phyloP scores from a whole-genome alignment of 441 rosid species.

The Pelargonium fulgidum region DNA sequence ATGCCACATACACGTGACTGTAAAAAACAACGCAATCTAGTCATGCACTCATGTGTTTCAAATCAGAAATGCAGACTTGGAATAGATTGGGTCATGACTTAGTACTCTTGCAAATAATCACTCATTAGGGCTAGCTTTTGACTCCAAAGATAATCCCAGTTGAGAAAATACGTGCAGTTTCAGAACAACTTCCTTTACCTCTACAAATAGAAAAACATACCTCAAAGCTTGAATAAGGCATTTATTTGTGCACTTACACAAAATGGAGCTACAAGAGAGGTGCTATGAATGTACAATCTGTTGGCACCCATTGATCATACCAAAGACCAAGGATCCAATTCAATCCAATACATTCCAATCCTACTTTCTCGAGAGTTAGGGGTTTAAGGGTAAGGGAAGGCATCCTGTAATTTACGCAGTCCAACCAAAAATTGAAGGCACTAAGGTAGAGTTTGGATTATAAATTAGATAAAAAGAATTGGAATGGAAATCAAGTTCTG shows the following conservation, averaged over 20 bases:
- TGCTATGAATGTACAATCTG: background rate
- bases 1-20: background rate
- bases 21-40: background rate
- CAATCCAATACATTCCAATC: no score
- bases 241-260: background rate
- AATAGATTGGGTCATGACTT: background rate
- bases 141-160: no score
- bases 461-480: no score
- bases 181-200: background rate
- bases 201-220: background rate
- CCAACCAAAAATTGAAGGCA: no score
- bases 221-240: background rate
- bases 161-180: background rate
- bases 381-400: no score
- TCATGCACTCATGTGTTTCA: background rate
- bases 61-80: background rate
- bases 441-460: no score
- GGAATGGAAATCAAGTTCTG: no score
- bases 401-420: no score
- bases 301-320: constrained; percentile 17
- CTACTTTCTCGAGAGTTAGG: no score
- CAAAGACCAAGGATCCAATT: no score
- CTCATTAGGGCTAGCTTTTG: no score
- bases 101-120: background rate
- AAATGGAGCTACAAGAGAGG: background rate